phyloP scores from a whole-genome alignment of 176 grass and related monocot genomes.

The Oryza meyeriana region DNA sequence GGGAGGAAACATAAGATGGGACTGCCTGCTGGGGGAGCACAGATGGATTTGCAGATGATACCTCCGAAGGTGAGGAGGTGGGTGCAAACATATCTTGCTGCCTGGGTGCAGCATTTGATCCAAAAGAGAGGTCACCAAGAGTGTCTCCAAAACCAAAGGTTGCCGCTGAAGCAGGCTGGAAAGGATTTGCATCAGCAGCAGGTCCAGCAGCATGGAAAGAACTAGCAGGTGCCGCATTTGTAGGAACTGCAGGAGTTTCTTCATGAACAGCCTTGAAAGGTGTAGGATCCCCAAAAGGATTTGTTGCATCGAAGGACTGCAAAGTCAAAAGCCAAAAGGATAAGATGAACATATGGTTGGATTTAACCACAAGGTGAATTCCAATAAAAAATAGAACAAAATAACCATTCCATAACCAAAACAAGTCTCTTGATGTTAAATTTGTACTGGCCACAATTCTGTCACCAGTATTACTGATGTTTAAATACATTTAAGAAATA shows the following conservation, averaged over 20 bases:
- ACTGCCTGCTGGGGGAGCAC: slow-evolving; percentile 22
- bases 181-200: slow-evolving; percentile 46
- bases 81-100: slow-evolving; percentile 56
- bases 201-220: slow-evolving; percentile 46
- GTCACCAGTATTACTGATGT: background rate
- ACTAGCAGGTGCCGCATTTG: slow-evolving; percentile 41
- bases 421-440: slow-evolving; percentile 12
- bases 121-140: slow-evolving; percentile 66
- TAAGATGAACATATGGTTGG: slow-evolving; percentile 4
- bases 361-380: background rate
- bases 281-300: slow-evolving; percentile 88
- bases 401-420: background rate
- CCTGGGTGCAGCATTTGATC: slow-evolving; percentile 19
- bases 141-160: slow-evolving; percentile 80
- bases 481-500: slow-evolving; percentile 8
- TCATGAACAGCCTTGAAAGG: slow-evolving; percentile 77
- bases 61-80: slow-evolving; percentile 30
- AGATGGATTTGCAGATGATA: slow-evolving; percentile 24
- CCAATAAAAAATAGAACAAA: background rate
- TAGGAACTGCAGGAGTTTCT: slow-evolving; percentile 44
- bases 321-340: slow-evolving; percentile 6
- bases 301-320: slow-evolving; percentile 43
- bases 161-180: slow-evolving; percentile 41
- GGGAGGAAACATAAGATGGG: slow-evolving; percentile 22
- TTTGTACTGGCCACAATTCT: background rate